phyloP scores from a whole-genome alignment of 2,329 filamentous ascomycete genomes.

The Metarhizium sp. region DNA sequence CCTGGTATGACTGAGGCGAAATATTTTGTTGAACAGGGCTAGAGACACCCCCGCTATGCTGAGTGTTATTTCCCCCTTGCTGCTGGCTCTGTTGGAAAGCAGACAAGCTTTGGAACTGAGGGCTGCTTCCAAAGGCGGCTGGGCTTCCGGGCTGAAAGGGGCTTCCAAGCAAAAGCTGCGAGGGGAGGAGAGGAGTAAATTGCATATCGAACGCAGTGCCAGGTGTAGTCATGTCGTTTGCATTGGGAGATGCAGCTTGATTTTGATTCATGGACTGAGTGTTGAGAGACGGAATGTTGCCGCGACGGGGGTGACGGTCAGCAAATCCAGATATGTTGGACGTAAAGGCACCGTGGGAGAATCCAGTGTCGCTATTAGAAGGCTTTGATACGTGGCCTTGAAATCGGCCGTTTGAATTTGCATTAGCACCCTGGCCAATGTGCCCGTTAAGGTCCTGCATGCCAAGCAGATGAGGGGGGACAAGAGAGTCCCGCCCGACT shows the following conservation, averaged over 20 bases:
- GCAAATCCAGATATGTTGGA: constrained; percentile 80
- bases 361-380: constrained; percentile 75
- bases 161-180: constrained; percentile 86
- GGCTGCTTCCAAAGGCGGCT: constrained; percentile 78
- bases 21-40: constrained; percentile 71
- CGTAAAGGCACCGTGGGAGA: constrained; percentile 86
- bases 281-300: constrained; percentile 87
- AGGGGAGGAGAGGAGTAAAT: constrained; percentile 91
- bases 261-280: constrained; percentile 55
- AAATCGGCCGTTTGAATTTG: constrained; percentile 52
- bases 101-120: constrained; percentile 81
- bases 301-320: constrained; percentile 75
- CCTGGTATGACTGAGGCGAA: constrained; percentile 76
- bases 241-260: constrained; percentile 36
- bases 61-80: constrained; percentile 41
- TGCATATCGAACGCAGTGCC: constrained; percentile 95
- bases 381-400: constrained; percentile 68
- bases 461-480: constrained; percentile 77
- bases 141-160: constrained; percentile 95
- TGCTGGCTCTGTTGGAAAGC: constrained; percentile 58
- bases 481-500: constrained; percentile 70
- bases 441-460: constrained; percentile 81
- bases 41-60: constrained; percentile 52
- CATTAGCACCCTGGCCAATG: constrained; percentile 32
- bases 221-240: constrained; percentile 72